phyloP scores from a whole-genome alignment of 805 yeast genomes.

The Candida yuanshanica region DNA sequence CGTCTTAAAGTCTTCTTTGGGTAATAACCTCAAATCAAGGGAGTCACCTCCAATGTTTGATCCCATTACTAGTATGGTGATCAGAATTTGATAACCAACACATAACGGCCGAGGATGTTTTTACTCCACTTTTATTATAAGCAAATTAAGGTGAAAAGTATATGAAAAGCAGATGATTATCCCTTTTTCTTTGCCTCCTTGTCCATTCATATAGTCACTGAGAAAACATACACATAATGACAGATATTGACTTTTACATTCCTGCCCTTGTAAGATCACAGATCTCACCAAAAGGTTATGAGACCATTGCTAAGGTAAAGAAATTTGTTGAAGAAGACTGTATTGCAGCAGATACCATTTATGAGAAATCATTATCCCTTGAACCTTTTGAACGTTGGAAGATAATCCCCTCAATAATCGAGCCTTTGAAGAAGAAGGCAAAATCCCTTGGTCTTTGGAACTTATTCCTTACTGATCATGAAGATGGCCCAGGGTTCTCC shows the following conservation, averaged over 20 bases:
- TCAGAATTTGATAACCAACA: too few relatives aligned
- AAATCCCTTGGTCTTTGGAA: slow-evolving; percentile 53
- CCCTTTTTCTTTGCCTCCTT: too few relatives aligned
- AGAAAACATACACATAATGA: slow-evolving; percentile 3
- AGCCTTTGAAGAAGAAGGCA: slow-evolving; percentile 48
- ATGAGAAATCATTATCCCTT: slow-evolving; percentile 32
- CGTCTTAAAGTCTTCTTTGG: too few relatives aligned
- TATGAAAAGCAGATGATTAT: too few relatives aligned
- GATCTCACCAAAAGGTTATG: slow-evolving; percentile 29
- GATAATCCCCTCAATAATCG: slow-evolving; percentile 40
- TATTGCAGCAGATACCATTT: slow-evolving; percentile 48
- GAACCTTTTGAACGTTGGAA: slow-evolving; percentile 43
- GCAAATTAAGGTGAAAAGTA: too few relatives aligned
- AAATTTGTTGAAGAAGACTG: slow-evolving; percentile 52
- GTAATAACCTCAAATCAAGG: too few relatives aligned
- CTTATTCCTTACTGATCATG: slow-evolving; percentile 41
- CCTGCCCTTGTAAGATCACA: slow-evolving; percentile 31
- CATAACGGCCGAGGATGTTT: too few relatives aligned
- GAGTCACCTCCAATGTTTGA: too few relatives aligned
- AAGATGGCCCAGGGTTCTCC: slow-evolving; percentile 49
- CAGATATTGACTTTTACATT: slow-evolving; percentile 22
- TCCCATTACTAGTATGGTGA: too few relatives aligned
- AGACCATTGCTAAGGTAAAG: slow-evolving; percentile 31
- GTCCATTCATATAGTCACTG: too few relatives aligned
- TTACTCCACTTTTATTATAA: too few relatives aligned